Base-by-base conservation (phyloP, 768 basidiomycete genomes). In the Russula virescens region DNA sequence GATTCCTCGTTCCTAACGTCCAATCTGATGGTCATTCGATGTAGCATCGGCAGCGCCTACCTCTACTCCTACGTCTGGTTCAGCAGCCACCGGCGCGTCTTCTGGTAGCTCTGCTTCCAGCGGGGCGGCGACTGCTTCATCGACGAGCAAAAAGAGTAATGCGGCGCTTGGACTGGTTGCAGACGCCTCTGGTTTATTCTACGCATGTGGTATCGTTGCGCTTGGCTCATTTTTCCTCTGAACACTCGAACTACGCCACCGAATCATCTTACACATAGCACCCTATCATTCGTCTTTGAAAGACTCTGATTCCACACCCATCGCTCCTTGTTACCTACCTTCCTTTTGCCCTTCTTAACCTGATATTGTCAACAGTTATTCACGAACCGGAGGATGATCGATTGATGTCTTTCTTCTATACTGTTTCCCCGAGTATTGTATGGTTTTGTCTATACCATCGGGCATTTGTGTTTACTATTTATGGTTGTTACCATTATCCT, bases 41-140 rank as follows among this genome's bases (percentile, higher is more conserved):
- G 16, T 60, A 53, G 57, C 67, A 38, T 21, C 66, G 14, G 47
- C 63, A 31, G 64, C 68, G 16, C 54, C 62, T 7, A 35, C 62
- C 25, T 47, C 45, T 16, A 21, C 43, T 19, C 19, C 55, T 49
- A 46, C 65, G 5, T 26, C 60, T 5, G 18, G 11, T 40, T 4
- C 63, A 11, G 10, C 8, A 14, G 38, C 38, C 38, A 38, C 2
- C 13, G 38, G 38, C 28, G 6, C 49, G 34, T 25, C 58, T 1
- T 31, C 23, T 38, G 58, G 57, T 34, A 57, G 25, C 8, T 28
- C 51, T 21, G 42, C 65, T 50, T 34, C 61, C 26, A 40, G 40
- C 19, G 46, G 45, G n/a, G 18, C 64, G 16, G n/a, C 64, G 16
- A 21, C 54, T 35, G 49, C 54, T 43, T 54, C 64, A 21, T 34